Conservation (phyloP, 345 rosid genomes). For the Chamaenerion angustifolium region DNA sequence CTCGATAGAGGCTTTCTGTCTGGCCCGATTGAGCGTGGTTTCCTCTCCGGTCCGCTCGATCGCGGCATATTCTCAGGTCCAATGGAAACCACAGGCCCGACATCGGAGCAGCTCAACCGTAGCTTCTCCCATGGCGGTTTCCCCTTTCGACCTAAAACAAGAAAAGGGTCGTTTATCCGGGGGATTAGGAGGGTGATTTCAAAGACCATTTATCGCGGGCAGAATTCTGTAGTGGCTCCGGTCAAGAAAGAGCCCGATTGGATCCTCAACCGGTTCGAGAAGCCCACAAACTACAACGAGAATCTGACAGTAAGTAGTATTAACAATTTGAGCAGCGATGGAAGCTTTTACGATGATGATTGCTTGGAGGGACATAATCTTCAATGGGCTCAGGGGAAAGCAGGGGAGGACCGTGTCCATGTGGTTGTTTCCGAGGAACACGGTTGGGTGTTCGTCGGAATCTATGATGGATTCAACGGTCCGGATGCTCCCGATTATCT, state of each 20-base stretch:
- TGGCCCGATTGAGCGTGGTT: constrained; percentile 80
- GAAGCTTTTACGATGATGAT: constrained; percentile 46
- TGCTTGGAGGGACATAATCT: constrained; percentile 61
- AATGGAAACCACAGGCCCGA: constrained; percentile 29
- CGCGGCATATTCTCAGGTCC: constrained; percentile 41
- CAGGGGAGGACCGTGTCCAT: constrained; percentile 99
- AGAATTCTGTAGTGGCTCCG: constrained; percentile 73
- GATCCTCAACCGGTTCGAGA: constrained; percentile 36
- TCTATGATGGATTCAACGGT: constrained; percentile 95
- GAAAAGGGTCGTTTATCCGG: constrained; percentile 48
- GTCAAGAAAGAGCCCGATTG: constrained; percentile 67
- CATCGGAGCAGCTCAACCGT: constrained; percentile 50
- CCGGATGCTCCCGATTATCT: constrained; percentile 95
- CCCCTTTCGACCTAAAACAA: constrained; percentile 37
- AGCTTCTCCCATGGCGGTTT: constrained; percentile 75
- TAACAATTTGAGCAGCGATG: constrained; percentile 51
- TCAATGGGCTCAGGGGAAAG: constrained; percentile 98
- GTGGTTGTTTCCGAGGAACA: constrained; percentile 93
- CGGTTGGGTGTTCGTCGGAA: constrained; percentile 92
- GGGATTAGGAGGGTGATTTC: constrained; percentile 60
- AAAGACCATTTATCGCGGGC: constrained; percentile 53
- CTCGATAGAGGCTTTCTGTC: constrained; percentile 66
- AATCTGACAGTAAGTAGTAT: constrained; percentile 49
- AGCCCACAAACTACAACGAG: constrained; percentile 35
- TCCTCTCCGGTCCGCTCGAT: constrained; percentile 88